A percentile compares a stretch with the other conserved stretches of the same genome.
Conservation (phyloP, 2,329 filamentous ascomycete species). For the Botrytis galanthina region DNA sequence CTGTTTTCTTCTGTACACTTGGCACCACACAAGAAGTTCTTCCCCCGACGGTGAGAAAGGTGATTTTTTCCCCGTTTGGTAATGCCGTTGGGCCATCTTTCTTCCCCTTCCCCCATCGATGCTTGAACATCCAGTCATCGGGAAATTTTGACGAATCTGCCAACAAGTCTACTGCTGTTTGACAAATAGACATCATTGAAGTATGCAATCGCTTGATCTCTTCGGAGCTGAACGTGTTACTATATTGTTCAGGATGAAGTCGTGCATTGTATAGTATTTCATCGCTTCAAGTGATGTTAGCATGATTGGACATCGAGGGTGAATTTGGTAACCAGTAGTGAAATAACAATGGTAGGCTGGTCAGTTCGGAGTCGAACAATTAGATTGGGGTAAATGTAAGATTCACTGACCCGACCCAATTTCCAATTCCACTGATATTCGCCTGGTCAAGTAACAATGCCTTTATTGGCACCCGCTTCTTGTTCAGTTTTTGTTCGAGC, state of each 20-base stretch:
- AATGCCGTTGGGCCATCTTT: slow-evolving; percentile 65
- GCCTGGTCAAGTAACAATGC: slow-evolving; percentile 83
- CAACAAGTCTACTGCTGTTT: slow-evolving; percentile 72
- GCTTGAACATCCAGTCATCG: slow-evolving; percentile 80
- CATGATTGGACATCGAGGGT: neutral
- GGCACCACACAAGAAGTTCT: slow-evolving; percentile 89
- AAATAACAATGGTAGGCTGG: neutral
- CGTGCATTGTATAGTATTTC: slow-evolving; percentile 88
- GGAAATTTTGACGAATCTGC: slow-evolving; percentile 85
- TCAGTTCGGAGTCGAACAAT: neutral
- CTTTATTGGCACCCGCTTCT: slow-evolving; percentile 84
- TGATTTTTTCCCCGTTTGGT: slow-evolving; percentile 81
- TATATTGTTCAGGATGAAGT: slow-evolving; percentile 91
- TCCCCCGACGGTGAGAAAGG: slow-evolving; percentile 84
- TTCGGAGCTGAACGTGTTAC: slow-evolving; percentile 70
- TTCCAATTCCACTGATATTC: slow-evolving; percentile 88
- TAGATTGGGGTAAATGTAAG: neutral
- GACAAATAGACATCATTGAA: slow-evolving; percentile 74
- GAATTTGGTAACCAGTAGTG: neutral
- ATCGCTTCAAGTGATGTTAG: slow-evolving; percentile 50
- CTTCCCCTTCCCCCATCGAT: slow-evolving; percentile 87
- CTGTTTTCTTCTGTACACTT: slow-evolving; percentile 74
- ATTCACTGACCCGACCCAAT: slow-evolving; percentile 77
- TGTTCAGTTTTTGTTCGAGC: slow-evolving; percentile 66
- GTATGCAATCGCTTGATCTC: slow-evolving; percentile 72